Base-by-base conservation (phyloP, 164 flowering plant species). In the Stephania yunnanensis region DNA sequence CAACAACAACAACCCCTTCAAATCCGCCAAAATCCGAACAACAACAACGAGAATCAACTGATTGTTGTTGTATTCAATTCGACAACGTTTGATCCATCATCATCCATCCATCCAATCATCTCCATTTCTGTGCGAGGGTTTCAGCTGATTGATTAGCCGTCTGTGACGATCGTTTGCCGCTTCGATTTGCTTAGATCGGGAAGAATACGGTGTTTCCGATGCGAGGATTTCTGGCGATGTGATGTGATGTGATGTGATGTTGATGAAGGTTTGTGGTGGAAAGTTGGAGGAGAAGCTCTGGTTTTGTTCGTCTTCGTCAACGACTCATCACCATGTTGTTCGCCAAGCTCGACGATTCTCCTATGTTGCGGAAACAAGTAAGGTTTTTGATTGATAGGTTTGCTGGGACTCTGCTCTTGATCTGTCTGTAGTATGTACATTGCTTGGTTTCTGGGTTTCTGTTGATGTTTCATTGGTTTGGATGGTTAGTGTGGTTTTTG, bases 341-440 rank as follows among this genome's bases (percentile, higher is more conserved):
- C 84, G 75, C 92, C 8, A 92, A 93, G 83, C 97, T 95, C 75
- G 99, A 95, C 80, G 99, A 95, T 86, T 95, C 99, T 84, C 99
- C 99, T 61, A 95, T 95, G 99, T 95, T 95, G 73, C 91, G 99
- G 80, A 94, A 95, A 81, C 98, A 93, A 94, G 99, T 93, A 25
- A 9, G 71, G 1, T 65, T n/a, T 58, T 20, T 58, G 55, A 4
- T 13, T 58, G 19, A 55, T 72, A 55, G 61, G 61, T 46, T 70
- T 58, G 12, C 3, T 58, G 17, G 6, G 3, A 15, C 1, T 17
- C 9, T 58, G 65, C 2, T 20, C 7, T 25, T 31, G 3, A 48
- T 17, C 7, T 58, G 65, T 25, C 0, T 25, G 25, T 25, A 25
- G 25, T 0, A 25, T 25, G 25, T 58, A n/a, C 7, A 15, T 58